Evolutionary conservation across 192 early-diverging fungal genomes (phyloP).

Genomic region (Rhizoclosmatium globosum): DNA sequence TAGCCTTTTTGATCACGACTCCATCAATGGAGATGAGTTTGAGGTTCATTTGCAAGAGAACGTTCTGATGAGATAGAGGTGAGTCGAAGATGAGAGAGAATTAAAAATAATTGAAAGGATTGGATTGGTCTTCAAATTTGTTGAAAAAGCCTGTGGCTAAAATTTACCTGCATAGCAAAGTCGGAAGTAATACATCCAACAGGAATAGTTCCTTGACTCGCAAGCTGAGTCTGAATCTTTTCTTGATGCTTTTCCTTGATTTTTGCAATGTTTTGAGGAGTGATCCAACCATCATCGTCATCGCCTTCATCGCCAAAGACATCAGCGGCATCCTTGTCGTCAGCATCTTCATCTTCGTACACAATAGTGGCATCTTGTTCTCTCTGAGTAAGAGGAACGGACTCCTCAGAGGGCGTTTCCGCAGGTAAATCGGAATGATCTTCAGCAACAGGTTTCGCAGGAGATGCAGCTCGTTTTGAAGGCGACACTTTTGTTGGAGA

Average conservation of each 20-base stretch:
- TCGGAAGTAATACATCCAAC: conserved; percentile 92
- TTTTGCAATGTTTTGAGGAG: conserved; percentile 83
- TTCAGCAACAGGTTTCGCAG: too few relatives aligned
- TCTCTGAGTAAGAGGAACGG: not conserved
- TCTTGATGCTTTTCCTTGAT: conserved; percentile 58
- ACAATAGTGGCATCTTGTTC: conserved; percentile 21
- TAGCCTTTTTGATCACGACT: conserved; percentile 74
- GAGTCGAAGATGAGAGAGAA: not conserved
- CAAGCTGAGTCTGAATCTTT: conserved; percentile 19
- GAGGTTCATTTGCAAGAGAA: conserved; percentile 92
- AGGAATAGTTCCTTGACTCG: conserved; percentile 51
- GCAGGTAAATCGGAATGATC: too few relatives aligned
- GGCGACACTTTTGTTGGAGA: not conserved
- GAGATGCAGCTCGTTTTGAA: too few relatives aligned
- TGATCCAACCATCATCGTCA: conserved; percentile 85
- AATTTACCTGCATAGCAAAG: conserved; percentile 87
- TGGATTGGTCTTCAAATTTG: not conserved
- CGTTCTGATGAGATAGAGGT: conserved; percentile 66
- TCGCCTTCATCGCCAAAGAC: conserved; percentile 4
- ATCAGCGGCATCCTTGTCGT: not conserved
- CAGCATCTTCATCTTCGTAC: conserved; percentile 17
- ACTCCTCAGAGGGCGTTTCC: not conserved
- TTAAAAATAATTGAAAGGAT: not conserved
- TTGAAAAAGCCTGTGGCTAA: not conserved
- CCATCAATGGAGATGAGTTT: conserved; percentile 87